Base-by-base conservation (phyloP, 169 alveolate species). In the Eimeria falciformis region DNA sequence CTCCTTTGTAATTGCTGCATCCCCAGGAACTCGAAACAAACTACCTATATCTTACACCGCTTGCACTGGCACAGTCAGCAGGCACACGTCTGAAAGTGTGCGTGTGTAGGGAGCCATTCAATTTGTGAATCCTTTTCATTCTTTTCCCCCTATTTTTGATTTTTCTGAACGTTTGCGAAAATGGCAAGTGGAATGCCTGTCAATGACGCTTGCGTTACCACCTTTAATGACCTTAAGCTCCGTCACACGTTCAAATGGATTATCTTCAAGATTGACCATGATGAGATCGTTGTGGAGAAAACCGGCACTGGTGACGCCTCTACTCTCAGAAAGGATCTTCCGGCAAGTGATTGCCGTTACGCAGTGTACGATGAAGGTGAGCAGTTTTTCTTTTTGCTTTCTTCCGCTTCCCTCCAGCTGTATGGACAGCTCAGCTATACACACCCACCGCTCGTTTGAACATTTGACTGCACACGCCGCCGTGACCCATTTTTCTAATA, bases 131-230 rank as follows among this genome's bases (percentile, higher is more conserved):
- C n/a, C n/a, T n/a, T n/a, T n/a, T n/a, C n/a, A n/a, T n/a, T n/a
- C n/a, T n/a, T n/a, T n/a, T n/a, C n/a, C n/a, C n/a, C n/a, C n/a
- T n/a, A n/a, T n/a, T n/a, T 18, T 77, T 23, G 29, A 5, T 37
- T 77, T 77, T 77, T 47, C 43, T 14, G 25, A 6, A n/a, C 9
- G 55, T 17, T 33, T 25, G 45, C 23, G 81, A 93, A 83, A 69
- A 95, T 95, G 96, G 95, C 96, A 53, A 90, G 95, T 53, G 96
- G 96, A 23, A 91, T 95, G 91, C 94, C 92, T 37, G 94, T 91
- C 5, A 71, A 94, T 78, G 95, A 91, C 12, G 68, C 77, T 53
- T 95, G 96, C 75, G 86, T 95, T 46, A 84, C 91, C 55, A 90
- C 81, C 27, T 95, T 91, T 83, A 93, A 94, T 53, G 93, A 94